Base-by-base conservation (phyloP, 78 protist genomes). In the Cyanophora paradoxa region DNA sequence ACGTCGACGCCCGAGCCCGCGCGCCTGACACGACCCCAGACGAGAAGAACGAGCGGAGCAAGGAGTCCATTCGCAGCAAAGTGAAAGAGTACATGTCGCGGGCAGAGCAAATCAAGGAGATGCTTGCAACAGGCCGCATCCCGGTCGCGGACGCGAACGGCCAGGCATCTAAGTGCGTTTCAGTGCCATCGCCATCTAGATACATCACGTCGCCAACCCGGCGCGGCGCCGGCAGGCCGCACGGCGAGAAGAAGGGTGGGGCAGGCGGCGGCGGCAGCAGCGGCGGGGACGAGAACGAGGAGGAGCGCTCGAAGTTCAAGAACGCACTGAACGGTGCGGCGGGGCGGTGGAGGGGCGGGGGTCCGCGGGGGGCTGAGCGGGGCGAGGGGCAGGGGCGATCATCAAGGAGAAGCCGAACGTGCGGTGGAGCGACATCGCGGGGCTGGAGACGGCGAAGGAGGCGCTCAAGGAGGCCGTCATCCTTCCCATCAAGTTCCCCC, bases 391-490 rank as follows among this genome's bases (percentile, higher is more conserved):
- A 39, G 46, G 66, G 67, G 85, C 94, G 40, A 82, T 97, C 48
- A 59, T 97, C 19, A 39, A 39, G 39, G 96, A 93, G 52, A 97
- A 93, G 75, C 98, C 99, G n/a, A 93, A 93, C 75, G 95, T 94
- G n/a, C 50, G 74, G 42, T 93, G 97, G 99, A 77, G 65, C 36
- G 97, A 94, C 63, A 91, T 97, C 1, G 99, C 99, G 0, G 99
- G 99, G 26, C 84, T 97, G 19, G 91, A 86, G 40, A 77, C 48
- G 28, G 99, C 98, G 72, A 97, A 97, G 81, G 94, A 92, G 59
- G 88, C 95, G 16, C 84, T 95, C 42, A 83, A 92, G 41, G 98
- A 93, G 39, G 42, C 48, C 1, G 74, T 96, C 36, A 88, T 96
- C 66, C 86, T 96, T 37, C 99, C 99, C 1, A 81, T 92, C 76